These are phyloP conservation scores for Ceratobasidium sp. DNA, from an alignment of 1,284 basidiomycete genomes.

Conservation along the genomic window DNA sequence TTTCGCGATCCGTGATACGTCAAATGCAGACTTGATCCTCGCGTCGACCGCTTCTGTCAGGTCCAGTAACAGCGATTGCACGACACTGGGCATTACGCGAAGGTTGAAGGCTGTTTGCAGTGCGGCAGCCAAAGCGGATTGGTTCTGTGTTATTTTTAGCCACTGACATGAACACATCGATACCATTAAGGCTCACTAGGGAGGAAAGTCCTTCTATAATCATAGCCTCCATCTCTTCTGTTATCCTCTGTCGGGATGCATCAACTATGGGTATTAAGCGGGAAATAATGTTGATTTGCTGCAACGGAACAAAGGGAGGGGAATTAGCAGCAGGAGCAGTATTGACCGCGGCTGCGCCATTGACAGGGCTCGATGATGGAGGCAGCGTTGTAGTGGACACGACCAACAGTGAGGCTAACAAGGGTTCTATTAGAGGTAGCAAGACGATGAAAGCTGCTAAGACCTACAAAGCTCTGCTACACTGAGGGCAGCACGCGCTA, in stretches of 20 bases:
- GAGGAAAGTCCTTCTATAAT: constrained; percentile 76
- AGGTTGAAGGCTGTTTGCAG: constrained; percentile 96
- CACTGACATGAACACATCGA: too few relatives aligned
- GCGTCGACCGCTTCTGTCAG: constrained; percentile 84
- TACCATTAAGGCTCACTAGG: constrained; percentile 64
- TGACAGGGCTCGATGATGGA: constrained; percentile 1
- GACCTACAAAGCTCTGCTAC: constrained; percentile 85
- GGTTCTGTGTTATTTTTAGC: constrained; percentile 82
- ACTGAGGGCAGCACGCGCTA: constrained; percentile 89
- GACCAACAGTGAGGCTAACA: constrained; percentile 37
- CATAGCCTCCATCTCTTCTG: constrained; percentile 87
- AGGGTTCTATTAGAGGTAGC: constrained; percentile 30
- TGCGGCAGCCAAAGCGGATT: constrained; percentile 86
- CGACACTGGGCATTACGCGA: constrained; percentile 80
- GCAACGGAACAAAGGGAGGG: constrained; percentile 60
- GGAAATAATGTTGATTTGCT: constrained; percentile 72
- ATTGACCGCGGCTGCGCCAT: background rate
- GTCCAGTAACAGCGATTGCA: constrained; percentile 80
- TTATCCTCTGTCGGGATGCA: constrained; percentile 70
- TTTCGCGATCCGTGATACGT: constrained; percentile 82
- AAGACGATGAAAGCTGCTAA: constrained; percentile 12
- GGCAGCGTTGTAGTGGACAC: constrained; percentile 34
- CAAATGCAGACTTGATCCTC: constrained; percentile 83
- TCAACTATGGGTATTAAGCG: constrained; percentile 75
- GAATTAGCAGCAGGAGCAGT: constrained; percentile 14